A percentile compares a stretch with the other conserved stretches of the same genome.
Evolutionary conservation across 345 rosid species (phyloP).

Genomic region (Euphorbia peplus): DNA sequence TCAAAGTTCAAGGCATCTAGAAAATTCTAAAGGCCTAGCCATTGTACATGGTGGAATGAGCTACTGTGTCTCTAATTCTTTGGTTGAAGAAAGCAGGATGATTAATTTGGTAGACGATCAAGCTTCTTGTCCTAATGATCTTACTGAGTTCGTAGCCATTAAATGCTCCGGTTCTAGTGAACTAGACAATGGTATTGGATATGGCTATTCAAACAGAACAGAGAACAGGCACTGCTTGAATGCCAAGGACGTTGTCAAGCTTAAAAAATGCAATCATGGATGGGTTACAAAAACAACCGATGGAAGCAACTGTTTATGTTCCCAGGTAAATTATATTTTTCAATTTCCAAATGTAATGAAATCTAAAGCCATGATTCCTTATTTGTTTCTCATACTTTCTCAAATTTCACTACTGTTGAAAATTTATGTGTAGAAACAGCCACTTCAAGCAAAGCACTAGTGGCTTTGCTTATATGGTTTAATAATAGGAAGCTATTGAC

Average conservation of each 20-base stretch:
- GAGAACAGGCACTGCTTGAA: conserved; percentile 51
- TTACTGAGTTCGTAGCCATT: conserved; percentile 43
- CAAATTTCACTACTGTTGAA: background rate
- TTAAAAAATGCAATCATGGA: conserved; percentile 60
- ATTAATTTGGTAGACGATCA: conserved; percentile 34
- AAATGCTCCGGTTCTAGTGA: conserved; percentile 36
- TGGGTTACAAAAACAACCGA: conserved; percentile 35
- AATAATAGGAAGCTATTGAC: background rate
- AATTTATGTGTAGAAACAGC: background rate
- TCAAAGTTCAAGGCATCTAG: conserved; percentile 36
- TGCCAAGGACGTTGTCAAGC: conserved; percentile 62
- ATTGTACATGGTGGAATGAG: conserved; percentile 46
- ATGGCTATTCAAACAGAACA: conserved; percentile 20
- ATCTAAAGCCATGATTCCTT: background rate
- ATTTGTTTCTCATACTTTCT: background rate
- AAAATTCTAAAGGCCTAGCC: conserved; percentile 28
- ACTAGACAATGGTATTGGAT: conserved; percentile 17
- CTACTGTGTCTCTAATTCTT: conserved; percentile 59
- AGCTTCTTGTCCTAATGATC: conserved; percentile 53
- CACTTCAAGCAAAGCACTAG: background rate
- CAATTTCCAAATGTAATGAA: background rate
- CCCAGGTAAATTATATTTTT: conserved; percentile 46
- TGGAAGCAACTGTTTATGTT: conserved; percentile 52
- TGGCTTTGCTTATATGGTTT: background rate
- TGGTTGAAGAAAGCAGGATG: conserved; percentile 44